Conservation (phyloP, 2,329 filamentous ascomycete species). For the Ceratocystis huliohia region DNA sequence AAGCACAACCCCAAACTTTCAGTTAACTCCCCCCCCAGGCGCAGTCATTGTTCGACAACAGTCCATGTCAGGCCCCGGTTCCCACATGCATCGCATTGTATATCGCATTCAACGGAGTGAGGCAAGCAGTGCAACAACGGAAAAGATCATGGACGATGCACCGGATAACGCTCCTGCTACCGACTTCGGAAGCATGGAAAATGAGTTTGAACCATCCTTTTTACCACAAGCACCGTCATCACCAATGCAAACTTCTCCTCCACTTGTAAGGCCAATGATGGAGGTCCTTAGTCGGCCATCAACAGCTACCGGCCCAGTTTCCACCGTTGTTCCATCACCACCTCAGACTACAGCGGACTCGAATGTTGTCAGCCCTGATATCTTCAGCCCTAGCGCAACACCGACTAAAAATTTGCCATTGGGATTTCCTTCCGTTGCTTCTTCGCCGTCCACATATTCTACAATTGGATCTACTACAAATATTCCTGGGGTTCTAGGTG, state of each 20-base stretch:
- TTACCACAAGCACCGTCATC: not conserved
- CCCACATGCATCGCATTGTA: conserved; percentile 36
- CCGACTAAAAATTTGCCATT: not conserved
- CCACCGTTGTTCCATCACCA: conserved; percentile 12
- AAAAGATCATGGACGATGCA: conserved; percentile 24
- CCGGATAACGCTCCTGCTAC: not conserved
- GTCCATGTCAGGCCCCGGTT: conserved; percentile 14
- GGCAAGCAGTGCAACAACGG: conserved; percentile 33
- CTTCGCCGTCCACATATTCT: not conserved
- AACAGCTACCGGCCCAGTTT: conserved; percentile 6
- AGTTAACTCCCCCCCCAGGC: conserved; percentile 43
- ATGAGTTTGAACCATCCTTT: conserved; percentile 15
- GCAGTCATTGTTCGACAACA: conserved; percentile 46
- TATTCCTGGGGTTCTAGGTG: not conserved
- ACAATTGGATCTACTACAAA: not conserved
- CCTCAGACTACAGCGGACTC: not conserved
- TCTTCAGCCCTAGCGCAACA: conserved; percentile 2
- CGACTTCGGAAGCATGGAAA: conserved; percentile 14
- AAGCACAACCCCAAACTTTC: conserved; percentile 27
- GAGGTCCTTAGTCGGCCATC: conserved; percentile 13
- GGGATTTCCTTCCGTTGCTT: not conserved
- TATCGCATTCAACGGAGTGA: conserved; percentile 46
- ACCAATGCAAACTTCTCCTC: not conserved
- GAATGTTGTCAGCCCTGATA: not conserved
- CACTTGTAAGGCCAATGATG: conserved; percentile 17